phyloP scores from a whole-genome alignment of 768 basidiomycete species.

The Amylocystis lapponica region DNA sequence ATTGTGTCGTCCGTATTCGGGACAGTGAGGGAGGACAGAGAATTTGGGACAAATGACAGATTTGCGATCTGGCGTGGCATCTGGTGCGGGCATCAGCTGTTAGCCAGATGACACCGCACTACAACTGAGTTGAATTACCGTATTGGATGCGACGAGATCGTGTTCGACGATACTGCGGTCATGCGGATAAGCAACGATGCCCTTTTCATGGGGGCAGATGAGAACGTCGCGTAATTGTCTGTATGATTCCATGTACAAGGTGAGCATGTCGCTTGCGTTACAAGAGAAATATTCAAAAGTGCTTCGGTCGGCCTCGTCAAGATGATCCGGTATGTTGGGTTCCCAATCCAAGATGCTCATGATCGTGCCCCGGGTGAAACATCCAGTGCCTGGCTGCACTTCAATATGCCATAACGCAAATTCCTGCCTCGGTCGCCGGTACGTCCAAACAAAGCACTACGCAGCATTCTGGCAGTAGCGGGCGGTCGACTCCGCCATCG shows the following conservation, averaged over 20 bases:
- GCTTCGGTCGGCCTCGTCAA: too few species aligned
- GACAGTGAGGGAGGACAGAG: constrained; percentile 51
- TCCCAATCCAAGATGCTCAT: too few species aligned
- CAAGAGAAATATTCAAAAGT: too few species aligned
- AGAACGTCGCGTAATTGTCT: constrained; percentile 79
- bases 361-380: too few species aligned
- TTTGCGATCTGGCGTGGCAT: constrained; percentile 43
- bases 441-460: too few species aligned
- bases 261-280: constrained; percentile 7
- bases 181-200: constrained; percentile 60
- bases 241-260: constrained; percentile 4
- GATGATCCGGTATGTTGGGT: too few species aligned
- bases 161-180: constrained; percentile 52
- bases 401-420: too few species aligned
- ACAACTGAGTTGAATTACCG: constrained; percentile 32
- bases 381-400: too few species aligned
- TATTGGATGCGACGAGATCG: constrained; percentile 41
- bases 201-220: constrained; percentile 62
- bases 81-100: constrained; percentile 9
- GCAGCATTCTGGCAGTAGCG: too few species aligned
- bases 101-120: not conserved
- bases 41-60: constrained; percentile 57
- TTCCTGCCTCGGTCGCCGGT: too few species aligned
- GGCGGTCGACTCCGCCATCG: too few species aligned
- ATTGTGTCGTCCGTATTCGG: constrained; percentile 48